phyloP scores from a whole-genome alignment of 2,329 filamentous ascomycete genomes.

The Blastomyces parvus region DNA sequence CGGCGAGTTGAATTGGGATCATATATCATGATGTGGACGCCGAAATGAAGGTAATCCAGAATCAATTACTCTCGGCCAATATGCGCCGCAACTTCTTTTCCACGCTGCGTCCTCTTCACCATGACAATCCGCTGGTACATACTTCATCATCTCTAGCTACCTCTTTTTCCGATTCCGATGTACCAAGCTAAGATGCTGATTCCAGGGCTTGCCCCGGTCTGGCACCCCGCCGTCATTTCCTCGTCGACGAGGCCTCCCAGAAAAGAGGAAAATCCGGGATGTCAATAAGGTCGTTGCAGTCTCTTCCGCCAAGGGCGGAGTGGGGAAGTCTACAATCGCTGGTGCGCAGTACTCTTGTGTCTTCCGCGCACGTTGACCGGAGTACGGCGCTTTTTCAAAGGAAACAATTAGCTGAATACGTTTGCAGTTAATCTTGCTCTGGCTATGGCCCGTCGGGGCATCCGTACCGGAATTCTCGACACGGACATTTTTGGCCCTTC shows the following conservation, averaged over 20 bases:
- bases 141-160: neutral
- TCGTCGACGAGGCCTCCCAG: slow-evolving; percentile 69
- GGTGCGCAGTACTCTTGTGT: slow-evolving; percentile 40
- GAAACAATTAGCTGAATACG: neutral
- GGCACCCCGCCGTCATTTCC: slow-evolving; percentile 59
- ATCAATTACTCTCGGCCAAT: slow-evolving; percentile 9
- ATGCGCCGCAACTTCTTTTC: slow-evolving; percentile 47
- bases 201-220: slow-evolving; percentile 71
- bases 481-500: slow-evolving; percentile 96
- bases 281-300: slow-evolving; percentile 93
- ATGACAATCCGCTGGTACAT: slow-evolving; percentile 80
- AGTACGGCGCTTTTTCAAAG: too few species aligned
- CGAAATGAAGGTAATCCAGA: slow-evolving; percentile 4
- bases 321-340: slow-evolving; percentile 90
- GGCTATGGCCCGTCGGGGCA: slow-evolving; percentile 70
- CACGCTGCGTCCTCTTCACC: slow-evolving; percentile 45
- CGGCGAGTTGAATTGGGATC: slow-evolving; percentile 10
- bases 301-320: slow-evolving; percentile 94
- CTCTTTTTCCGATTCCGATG: neutral
- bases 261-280: slow-evolving; percentile 68
- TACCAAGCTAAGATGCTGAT: slow-evolving; percentile 4
- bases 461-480: slow-evolving; percentile 79
- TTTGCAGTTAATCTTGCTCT: slow-evolving; percentile 64
- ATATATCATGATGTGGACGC: slow-evolving; percentile 1
- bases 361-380: neutral